Conservation (phyloP, 2,329 filamentous ascomycete genomes). For the Alternaria viburni region DNA sequence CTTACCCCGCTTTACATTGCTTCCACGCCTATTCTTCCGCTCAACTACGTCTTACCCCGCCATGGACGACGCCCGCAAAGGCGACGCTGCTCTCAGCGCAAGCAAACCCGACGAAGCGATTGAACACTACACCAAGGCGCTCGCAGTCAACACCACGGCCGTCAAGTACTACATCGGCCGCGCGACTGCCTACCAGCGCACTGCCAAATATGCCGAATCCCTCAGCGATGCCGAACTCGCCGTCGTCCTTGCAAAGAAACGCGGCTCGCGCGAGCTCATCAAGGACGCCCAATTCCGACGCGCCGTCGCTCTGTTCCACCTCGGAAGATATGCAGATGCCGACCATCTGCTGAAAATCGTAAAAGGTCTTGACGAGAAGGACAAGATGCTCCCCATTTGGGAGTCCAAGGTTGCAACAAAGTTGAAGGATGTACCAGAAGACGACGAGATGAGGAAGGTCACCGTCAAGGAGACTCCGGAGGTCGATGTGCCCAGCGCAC, state of each 20-base stretch:
- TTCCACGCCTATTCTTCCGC: background rate
- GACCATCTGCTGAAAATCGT: constrained; percentile 70
- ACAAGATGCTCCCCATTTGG: constrained; percentile 65
- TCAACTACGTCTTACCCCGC: constrained; percentile 23
- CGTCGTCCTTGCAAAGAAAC: constrained; percentile 70
- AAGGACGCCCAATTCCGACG: constrained; percentile 82
- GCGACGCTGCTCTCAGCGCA: constrained; percentile 65
- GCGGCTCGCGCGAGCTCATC: constrained; percentile 77
- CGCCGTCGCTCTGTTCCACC: constrained; percentile 73
- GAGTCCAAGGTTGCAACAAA: constrained; percentile 61
- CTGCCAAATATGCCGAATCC: constrained; percentile 57
- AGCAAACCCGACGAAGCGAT: constrained; percentile 73
- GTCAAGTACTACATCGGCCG: constrained; percentile 83
- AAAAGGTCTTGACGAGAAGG: constrained; percentile 59
- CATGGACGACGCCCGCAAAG: constrained; percentile 64
- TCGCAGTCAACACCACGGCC: constrained; percentile 68
- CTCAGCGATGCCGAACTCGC: constrained; percentile 57
- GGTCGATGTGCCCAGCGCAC: constrained; percentile 52
- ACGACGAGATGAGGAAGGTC: constrained; percentile 53
- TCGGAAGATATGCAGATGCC: constrained; percentile 76
- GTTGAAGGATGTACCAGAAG: constrained; percentile 57
- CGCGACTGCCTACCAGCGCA: constrained; percentile 76
- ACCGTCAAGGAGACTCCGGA: constrained; percentile 60
- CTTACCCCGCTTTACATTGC: background rate
- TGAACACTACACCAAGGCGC: constrained; percentile 67